Evolutionary conservation across 768 basidiomycete genomes (phyloP).

Genomic region (Psilocybe subaeruginosa): DNA sequence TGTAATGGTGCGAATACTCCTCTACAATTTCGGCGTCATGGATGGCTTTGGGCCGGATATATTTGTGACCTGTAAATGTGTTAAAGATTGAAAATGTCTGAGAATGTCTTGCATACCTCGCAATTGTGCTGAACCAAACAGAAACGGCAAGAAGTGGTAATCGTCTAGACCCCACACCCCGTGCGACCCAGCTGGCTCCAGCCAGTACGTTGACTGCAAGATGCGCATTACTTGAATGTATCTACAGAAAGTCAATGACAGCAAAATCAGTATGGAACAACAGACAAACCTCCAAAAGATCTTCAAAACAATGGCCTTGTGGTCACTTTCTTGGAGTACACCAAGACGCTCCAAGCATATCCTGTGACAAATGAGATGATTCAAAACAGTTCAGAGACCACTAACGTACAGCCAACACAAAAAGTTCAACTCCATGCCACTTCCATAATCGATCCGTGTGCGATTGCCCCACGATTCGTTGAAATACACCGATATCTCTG

Average conservation of each 20-base stretch:
- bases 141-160: constrained; percentile 93
- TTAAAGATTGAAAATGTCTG: too few species aligned
- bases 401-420: constrained; percentile 88
- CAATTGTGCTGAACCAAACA: constrained; percentile 85
- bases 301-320: constrained; percentile 72
- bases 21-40: constrained; percentile 91
- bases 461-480: constrained; percentile 90
- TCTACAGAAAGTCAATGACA: constrained; percentile 47
- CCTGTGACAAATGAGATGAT: constrained; percentile 39
- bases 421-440: constrained; percentile 99
- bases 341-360: constrained; percentile 79
- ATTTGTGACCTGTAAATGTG: constrained; percentile 69
- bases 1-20: constrained; percentile 90
- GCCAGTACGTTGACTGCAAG: constrained; percentile 94
- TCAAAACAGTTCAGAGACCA: neutral
- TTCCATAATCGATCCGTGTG: constrained; percentile 96
- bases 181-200: constrained; percentile 98
- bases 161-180: constrained; percentile 98
- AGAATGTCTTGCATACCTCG: constrained; percentile 40
- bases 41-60: constrained; percentile 89
- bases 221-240: constrained; percentile 83
- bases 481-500: constrained; percentile 83
- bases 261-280: neutral
- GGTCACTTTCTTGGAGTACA: constrained; percentile 64
- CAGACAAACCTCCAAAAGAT: constrained; percentile 84